A percentile compares a stretch with the other conserved stretches of the same genome.
phyloP scores from a whole-genome alignment of 305 asterid species.

The Monarda citriodora region DNA sequence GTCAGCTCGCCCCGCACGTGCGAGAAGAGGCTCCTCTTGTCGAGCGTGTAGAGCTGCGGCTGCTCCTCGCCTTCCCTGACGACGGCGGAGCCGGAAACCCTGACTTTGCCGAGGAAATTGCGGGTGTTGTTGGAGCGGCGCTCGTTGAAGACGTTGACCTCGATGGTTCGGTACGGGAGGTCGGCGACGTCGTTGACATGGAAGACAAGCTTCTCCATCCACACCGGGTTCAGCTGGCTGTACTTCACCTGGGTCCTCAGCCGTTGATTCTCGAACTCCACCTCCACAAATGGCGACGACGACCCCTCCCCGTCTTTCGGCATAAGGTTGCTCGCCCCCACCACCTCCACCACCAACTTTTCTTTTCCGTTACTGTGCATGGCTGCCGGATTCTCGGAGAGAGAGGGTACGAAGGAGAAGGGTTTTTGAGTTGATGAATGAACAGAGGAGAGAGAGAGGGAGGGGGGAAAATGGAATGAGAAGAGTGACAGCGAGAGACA shows the following conservation, averaged over 20 bases:
- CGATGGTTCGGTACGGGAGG: constrained; percentile 83
- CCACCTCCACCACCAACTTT: constrained; percentile 89
- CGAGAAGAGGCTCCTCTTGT: constrained; percentile 79
- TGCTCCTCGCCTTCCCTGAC: constrained; percentile 61
- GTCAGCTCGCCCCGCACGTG: constrained; percentile 87
- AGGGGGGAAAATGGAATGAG: constrained; percentile 20
- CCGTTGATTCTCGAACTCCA: constrained; percentile 76
- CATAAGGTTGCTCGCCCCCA: constrained; percentile 88
- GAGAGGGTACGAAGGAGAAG: background rate
- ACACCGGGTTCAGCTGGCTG: constrained; percentile 81
- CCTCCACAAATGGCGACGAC: constrained; percentile 87
- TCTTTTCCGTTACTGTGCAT: constrained; percentile 59
- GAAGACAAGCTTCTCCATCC: constrained; percentile 91
- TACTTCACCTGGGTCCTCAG: constrained; percentile 63
- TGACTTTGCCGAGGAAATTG: constrained; percentile 74
- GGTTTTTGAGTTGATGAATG: background rate
- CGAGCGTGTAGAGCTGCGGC: constrained; percentile 76
- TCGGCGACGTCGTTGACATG: constrained; percentile 71
- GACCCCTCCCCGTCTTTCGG: constrained; percentile 98
- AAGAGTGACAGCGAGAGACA: constrained; percentile 16
- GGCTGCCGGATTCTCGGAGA: background rate
- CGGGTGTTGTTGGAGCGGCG: constrained; percentile 66
- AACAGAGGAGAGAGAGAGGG: background rate
- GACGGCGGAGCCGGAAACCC: constrained; percentile 64
- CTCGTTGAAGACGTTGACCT: constrained; percentile 83